These are phyloP conservation scores for Xerocomus brunneocitrinus DNA, from an alignment of 768 basidiomycete species.

Conservation along the genomic window DNA sequence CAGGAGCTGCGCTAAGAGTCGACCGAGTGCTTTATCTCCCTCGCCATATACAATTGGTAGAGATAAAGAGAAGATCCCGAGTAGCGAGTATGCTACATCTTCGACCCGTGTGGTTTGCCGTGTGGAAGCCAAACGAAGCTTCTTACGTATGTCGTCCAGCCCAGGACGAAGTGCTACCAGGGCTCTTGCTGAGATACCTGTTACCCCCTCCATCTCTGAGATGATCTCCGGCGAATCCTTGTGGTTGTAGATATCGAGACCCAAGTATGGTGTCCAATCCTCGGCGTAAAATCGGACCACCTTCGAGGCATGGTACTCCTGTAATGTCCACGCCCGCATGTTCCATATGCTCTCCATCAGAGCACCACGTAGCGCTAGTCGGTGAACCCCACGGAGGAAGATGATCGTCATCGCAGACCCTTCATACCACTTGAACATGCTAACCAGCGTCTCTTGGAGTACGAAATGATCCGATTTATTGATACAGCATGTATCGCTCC, in stretches of 20 bases:
- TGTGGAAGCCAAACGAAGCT: not conserved
- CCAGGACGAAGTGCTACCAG: slow-evolving; percentile 2
- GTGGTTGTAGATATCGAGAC: not conserved
- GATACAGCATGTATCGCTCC: not conserved
- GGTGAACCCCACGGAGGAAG: not conserved
- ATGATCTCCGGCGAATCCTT: not conserved
- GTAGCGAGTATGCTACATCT: not conserved
- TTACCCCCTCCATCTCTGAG: not conserved
- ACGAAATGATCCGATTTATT: not conserved
- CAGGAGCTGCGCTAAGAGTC: slow-evolving; percentile 2
- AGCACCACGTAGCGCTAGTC: not conserved
- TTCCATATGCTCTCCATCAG: not conserved
- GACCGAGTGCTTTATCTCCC: slow-evolving; percentile 2
- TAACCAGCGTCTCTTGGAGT: not conserved
- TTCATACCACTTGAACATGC: not conserved
- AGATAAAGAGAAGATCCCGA: not conserved
- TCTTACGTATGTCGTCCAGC: not conserved
- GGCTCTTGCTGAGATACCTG: not conserved
- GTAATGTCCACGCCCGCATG: not conserved
- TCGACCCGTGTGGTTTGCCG: not conserved
- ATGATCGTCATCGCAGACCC: not conserved
- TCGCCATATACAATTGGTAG: slow-evolving; percentile 4
- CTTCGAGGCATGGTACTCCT: not conserved
- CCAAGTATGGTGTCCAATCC: not conserved
- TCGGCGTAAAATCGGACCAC: not conserved